Percentiles rank a stretch among this genome's conserved stretches.
Conservation (phyloP, 495 filamentous ascomycete species). For the Penicillium salamii region DNA sequence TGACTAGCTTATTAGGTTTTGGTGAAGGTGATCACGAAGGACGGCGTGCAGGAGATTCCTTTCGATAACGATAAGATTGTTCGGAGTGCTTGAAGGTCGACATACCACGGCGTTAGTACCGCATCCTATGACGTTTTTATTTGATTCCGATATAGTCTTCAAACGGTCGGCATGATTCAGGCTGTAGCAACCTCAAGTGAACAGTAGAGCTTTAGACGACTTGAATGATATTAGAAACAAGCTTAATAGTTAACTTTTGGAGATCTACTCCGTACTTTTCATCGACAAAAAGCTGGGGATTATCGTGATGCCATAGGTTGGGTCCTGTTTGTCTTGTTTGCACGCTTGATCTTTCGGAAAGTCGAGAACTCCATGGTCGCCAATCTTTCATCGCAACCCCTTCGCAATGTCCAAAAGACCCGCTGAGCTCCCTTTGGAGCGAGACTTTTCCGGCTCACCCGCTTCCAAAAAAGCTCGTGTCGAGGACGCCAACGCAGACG, state of each 20-base stretch:
- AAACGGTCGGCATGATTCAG: slow-evolving; percentile 4
- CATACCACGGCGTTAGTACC: slow-evolving; percentile 36
- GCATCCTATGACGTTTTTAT: slow-evolving; percentile 39
- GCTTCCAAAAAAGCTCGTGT: slow-evolving; percentile 73
- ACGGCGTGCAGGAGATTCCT: slow-evolving; percentile 77
- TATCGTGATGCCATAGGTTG: neutral
- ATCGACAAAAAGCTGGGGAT: too few species aligned
- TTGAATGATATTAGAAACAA: neutral
- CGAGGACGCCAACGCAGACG: slow-evolving; percentile 48
- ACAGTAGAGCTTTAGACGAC: neutral
- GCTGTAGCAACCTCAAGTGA: slow-evolving; percentile 5
- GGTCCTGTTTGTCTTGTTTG: slow-evolving; percentile 44
- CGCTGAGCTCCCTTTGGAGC: slow-evolving; percentile 74
- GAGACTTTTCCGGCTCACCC: slow-evolving; percentile 60
- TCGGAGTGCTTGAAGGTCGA: slow-evolving; percentile 55
- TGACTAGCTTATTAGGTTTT: slow-evolving; percentile 49
- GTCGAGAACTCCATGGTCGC: slow-evolving; percentile 9
- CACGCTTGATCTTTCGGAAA: slow-evolving; percentile 20
- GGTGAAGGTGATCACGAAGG: slow-evolving; percentile 92
- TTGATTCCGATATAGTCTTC: slow-evolving; percentile 27
- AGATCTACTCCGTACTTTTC: too few species aligned
- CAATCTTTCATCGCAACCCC: slow-evolving; percentile 12
- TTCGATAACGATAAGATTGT: slow-evolving; percentile 77
- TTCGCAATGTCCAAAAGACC: slow-evolving; percentile 70
- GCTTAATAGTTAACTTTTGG: too few species aligned